phyloP scores from a whole-genome alignment of 2,329 filamentous ascomycete species.

The Tolypocladium tropicale region DNA sequence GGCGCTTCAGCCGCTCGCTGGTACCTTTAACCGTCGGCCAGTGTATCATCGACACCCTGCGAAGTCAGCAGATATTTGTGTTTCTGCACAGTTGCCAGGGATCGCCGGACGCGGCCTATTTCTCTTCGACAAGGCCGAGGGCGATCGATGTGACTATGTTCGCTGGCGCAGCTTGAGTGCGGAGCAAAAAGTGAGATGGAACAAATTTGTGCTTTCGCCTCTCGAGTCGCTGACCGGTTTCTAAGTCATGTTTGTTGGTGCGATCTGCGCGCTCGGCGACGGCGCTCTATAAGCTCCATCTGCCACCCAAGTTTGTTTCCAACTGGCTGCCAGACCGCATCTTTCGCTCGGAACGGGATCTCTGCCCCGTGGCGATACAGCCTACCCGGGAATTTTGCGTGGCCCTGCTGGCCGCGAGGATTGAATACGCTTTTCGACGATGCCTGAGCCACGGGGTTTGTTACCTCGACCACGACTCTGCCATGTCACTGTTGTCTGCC shows the following conservation, averaged over 20 bases:
- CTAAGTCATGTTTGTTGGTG: constrained; percentile 5
- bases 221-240: neutral
- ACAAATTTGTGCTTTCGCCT: neutral
- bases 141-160: constrained; percentile 3
- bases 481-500: constrained; percentile 1
- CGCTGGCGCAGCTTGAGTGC: constrained; percentile 3
- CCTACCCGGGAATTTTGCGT: constrained; percentile 19
- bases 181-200: constrained; percentile 1
- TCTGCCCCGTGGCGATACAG: constrained; percentile 6
- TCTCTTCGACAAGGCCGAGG: constrained; percentile 5
- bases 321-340: constrained; percentile 6
- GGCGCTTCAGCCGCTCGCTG: neutral
- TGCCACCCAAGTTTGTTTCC: constrained; percentile 6
- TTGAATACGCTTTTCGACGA: constrained; percentile 15
- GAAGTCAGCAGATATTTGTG: neutral
- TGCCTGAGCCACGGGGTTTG: neutral
- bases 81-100: neutral
- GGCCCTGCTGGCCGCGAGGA: constrained; percentile 14
- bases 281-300: constrained; percentile 9
- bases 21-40: neutral
- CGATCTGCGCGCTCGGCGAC: constrained; percentile 10
- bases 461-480: neutral
- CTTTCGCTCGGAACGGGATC: neutral
- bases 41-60: constrained; percentile 5
- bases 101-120: constrained; percentile 5